A percentile compares a stretch with the other conserved stretches of the same genome.
phyloP scores from a whole-genome alignment of 2,329 filamentous ascomycete species.

The Ascochyta lentis region DNA sequence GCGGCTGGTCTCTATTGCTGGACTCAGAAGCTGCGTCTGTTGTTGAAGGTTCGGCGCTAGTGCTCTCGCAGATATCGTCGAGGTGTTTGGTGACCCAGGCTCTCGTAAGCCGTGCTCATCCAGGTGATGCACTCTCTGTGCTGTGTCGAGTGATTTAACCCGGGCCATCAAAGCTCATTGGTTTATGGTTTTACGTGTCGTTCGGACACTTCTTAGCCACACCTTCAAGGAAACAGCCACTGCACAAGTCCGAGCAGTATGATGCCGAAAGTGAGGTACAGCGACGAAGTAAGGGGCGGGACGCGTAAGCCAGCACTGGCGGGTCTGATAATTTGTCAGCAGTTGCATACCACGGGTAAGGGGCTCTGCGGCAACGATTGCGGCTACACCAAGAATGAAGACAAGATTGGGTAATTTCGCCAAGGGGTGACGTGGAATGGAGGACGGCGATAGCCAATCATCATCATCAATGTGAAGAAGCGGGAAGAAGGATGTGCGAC shows the following conservation, averaged over 20 bases:
- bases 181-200: neutral
- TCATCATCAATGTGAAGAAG: neutral
- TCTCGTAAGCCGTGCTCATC: no score
- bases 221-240: constrained; percentile 8
- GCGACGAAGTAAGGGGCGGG: constrained; percentile 8
- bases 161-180: no score
- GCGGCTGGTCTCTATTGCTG: no score
- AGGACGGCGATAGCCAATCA: neutral
- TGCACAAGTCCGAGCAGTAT: constrained; percentile 1
- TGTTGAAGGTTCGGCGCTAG: no score
- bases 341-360: neutral
- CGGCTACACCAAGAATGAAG: neutral
- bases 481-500: constrained; percentile 12
- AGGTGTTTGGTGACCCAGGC: no score
- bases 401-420: neutral
- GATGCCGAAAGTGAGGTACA: constrained; percentile 1
- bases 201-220: neutral
- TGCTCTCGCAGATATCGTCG: no score
- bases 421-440: neutral
- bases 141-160: no score
- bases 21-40: no score
- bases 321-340: constrained; percentile 8
- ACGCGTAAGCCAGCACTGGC: constrained; percentile 3
- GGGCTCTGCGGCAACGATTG: neutral
- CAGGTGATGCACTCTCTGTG: no score